Conservation (phyloP, 805 yeast species). For the Cyberlindnera amylophila region DNA sequence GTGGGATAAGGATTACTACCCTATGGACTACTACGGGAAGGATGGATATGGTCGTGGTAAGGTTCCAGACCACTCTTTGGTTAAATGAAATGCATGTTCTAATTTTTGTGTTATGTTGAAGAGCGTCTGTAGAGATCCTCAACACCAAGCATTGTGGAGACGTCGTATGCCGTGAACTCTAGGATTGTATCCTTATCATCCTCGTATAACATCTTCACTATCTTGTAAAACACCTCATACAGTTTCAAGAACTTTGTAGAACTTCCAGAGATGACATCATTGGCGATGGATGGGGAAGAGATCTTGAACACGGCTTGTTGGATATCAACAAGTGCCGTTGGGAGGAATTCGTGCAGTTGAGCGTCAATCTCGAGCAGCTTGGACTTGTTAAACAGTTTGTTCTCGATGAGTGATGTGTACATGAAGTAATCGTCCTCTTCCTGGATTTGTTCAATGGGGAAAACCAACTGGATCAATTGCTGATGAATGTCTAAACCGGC, state of each 20-base stretch:
- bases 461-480: constrained; percentile 69
- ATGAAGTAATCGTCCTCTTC: constrained; percentile 57
- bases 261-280: constrained; percentile 49
- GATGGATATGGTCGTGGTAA: constrained; percentile 92
- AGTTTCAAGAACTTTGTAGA: constrained; percentile 43
- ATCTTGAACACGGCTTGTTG: constrained; percentile 56
- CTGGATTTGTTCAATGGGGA: constrained; percentile 47
- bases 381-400: constrained; percentile 47
- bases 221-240: constrained; percentile 34
- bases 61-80: constrained; percentile 44
- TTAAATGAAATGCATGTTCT: constrained; percentile 1
- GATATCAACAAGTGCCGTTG: constrained; percentile 56
- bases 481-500: constrained; percentile 56
- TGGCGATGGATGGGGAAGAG: constrained; percentile 60
- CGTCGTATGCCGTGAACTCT: constrained; percentile 54
- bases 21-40: constrained; percentile 91
- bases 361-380: constrained; percentile 41
- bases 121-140: constrained; percentile 32
- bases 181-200: constrained; percentile 32
- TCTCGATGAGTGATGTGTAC: constrained; percentile 63
- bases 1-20: constrained; percentile 68
- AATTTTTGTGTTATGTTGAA: background rate
- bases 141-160: constrained; percentile 71
- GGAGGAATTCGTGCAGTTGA: constrained; percentile 48
- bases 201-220: constrained; percentile 33